Evolutionary conservation across 2,329 filamentous ascomycete genomes (phyloP), one percentile per base, ranked within the genome.

Genomic region (Gnomoniopsis sp.): DNA sequence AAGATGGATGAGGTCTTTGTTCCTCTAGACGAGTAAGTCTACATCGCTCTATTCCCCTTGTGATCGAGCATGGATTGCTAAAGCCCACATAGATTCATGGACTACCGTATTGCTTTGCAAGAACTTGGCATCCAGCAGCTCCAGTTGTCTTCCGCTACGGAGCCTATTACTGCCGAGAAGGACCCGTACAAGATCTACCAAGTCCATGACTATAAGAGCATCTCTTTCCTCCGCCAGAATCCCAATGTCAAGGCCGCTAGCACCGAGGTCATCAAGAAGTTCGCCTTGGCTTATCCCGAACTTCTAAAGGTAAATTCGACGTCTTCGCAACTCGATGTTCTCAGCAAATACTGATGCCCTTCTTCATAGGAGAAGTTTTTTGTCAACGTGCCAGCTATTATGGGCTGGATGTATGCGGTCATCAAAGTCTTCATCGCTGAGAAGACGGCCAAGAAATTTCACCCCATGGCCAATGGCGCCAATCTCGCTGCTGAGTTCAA

Each of bases 131-230:
- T 97, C 49, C 82, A 86, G 63, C 86, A 90, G 62, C 86, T 97
- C 56, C 80, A 86, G 64, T 81, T 97, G 63, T 71, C 81, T 21
- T 79, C 83, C 26, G 90, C 90, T 53, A 91, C 85, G 10, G 77
- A 81, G 64, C 82, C 85, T 46, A 91, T 93, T 67, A 86, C 88
- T 2, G 87, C 91, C 58, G 88, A 86, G 62, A 78, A 84, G 65
- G 93, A 97, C 69, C 90, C 89, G 1, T 96, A 96, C 77, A 90
- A 93, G 74, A 92, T 96, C 78, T 83, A 90, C 67, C 93, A 97
- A 75, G 87, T 97, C 30, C 93, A 98, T 76, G 93, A 98, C 78
- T 97, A 97, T 79, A 85, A 90, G 66, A 88, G 86, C 63, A 87
- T 96, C 70, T 91, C 87, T 69, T 96, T 97, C 80, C 80, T 97